Evolutionary conservation across 2,329 filamentous ascomycete species (phyloP), one percentile per base, ranked within the genome.

Genomic region (Calycina herbarum): DNA sequence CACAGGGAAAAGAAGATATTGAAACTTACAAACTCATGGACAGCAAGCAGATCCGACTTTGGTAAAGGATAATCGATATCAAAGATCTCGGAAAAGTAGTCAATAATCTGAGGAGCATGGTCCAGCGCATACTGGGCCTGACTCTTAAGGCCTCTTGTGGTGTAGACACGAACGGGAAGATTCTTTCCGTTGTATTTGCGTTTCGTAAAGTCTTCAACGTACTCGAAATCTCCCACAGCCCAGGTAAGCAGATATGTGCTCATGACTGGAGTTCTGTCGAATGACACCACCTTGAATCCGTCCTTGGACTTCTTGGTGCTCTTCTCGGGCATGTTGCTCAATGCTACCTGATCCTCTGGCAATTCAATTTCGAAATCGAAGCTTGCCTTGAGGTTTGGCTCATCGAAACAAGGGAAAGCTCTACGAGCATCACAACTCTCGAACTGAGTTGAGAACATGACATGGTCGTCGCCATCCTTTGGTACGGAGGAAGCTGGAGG

Each of bases 331-430:
- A 97, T 98, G 81, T 98, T 98, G 81, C 92, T 96, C 57, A 98
- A 83, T 15, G 93, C 95, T 51, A 93, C 89, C 78, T 95, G 90
- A 71, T 94, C 92, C 58, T 90, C 89, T 17, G 95, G 94, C 58
- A 97, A 86, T 80, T 98, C 94, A 69, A 99, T 90, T 74, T 93
- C 86, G 66, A 99, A 91, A 78, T 97, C 94, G 75, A 97, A 98
- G 2, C 93, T 94, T 11, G 95, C 93, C 81, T 99, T 99, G 70
- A 98, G 85, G 75, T 96, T 97, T 54, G 95, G 95, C 81, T 99
- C 95, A 76, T 99, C 95, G 75, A 98, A 98, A 81, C 95, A 99
- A 59, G 95, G 95, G 80, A 99, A 97, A 8, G 95, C 94, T 71
- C 94, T 86, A 70, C 95, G 90, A 68, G 95, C 95, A 79, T 99